Percentiles rank a stretch among this genome's conserved stretches.
Evolutionary conservation across 257 asterid species (phyloP).

Genomic region (Osmanthus fragrans): DNA sequence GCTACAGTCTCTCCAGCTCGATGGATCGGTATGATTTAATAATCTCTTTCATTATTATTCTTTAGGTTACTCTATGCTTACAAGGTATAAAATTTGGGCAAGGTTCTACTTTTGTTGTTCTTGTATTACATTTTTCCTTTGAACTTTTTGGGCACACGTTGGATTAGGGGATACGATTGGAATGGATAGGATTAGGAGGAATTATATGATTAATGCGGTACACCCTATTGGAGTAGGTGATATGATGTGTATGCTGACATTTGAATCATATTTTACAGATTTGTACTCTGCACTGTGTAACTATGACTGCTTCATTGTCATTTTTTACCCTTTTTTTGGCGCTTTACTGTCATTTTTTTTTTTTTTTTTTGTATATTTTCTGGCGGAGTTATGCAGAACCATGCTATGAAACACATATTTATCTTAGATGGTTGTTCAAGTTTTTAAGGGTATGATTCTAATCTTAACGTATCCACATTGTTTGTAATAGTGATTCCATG

Average conservation of each 20-base stretch:
- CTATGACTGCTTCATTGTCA: not conserved
- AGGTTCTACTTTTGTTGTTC: not conserved
- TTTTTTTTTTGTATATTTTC: too few species aligned
- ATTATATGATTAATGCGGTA: too few species aligned
- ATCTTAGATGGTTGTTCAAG: not conserved
- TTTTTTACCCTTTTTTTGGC: too few species aligned
- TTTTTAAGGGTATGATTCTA: not conserved
- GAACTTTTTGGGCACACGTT: not conserved
- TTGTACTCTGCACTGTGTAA: not conserved
- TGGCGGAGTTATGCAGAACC: not conserved
- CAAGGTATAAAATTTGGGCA: not conserved
- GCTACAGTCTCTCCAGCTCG: conserved; percentile 69
- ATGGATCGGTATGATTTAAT: conserved; percentile 77
- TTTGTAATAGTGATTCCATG: not conserved
- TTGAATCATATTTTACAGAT: not conserved
- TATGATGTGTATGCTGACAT: not conserved
- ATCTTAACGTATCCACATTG: not conserved
- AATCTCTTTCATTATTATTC: not conserved
- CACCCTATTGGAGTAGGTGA: not conserved
- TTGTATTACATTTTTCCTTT: not conserved
- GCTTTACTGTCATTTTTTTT: not conserved
- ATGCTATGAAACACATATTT: not conserved
- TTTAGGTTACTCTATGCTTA: not conserved
- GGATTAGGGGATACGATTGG: not conserved
- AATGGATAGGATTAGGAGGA: not conserved